Base-by-base conservation (phyloP, 164 flowering plant species). In the Stephania japonica region DNA sequence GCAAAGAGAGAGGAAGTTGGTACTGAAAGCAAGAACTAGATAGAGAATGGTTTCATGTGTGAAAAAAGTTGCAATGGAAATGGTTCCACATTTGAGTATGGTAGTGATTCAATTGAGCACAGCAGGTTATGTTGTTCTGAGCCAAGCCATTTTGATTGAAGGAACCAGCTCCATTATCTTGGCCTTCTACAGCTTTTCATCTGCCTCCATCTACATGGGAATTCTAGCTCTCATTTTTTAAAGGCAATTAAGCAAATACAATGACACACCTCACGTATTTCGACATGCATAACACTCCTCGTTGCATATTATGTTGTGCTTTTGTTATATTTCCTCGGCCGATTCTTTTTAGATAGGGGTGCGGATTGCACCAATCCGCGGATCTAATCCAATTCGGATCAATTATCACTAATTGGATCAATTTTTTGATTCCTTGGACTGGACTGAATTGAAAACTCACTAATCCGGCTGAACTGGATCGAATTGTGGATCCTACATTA, bases 121-220 rank as follows among this genome's bases (percentile, higher is more conserved):
- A 65, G 74, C 78, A 71, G 56, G 74, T 25, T 76, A 70, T 24
- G 24, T 76, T 38, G 74, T 71, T 6, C 5, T 76, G 13, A 76
- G 78, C 61, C 71, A 65, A 32, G 78, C 71, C 14, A 71, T 76
- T 21, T 53, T 76, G 71, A 69, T 72, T 44, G 42, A 71, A 19
- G 78, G 78, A 42, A 76, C 56, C 16, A 76, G 67, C 42, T 71
- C 78, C 19, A 76, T 50, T 71, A 71, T 76, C 3, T 76, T 71
- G 19, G 67, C 56, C 41, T 65, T 76, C 42, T 71, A 76, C 67
- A 74, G 67, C 16, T 76, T 76, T 56, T 65, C 50, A 23, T 25
- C 72, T 66, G 78, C 74, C 16, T 65, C 78, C 7, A 25, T 76
- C 43, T 76, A 66, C 43, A 76, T 71, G 74, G 71, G 43, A n/a